Evolutionary conservation across 495 filamentous ascomycete genomes (phyloP).

Genomic region (Cenococcum geophilum): DNA sequence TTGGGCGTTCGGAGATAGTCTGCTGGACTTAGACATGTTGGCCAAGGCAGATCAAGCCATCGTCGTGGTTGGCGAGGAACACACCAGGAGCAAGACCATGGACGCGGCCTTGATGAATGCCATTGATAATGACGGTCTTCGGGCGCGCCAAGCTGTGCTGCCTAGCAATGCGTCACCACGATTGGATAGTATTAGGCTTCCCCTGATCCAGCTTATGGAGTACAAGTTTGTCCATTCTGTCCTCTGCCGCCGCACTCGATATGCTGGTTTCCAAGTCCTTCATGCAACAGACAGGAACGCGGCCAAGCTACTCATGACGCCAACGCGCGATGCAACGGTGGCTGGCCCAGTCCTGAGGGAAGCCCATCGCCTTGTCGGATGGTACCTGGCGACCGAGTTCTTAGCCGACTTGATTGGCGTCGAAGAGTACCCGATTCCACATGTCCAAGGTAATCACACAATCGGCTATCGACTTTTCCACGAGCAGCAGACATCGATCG

Average conservation of each 20-base stretch:
- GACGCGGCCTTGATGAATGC: conserved; percentile 43
- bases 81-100: conserved; percentile 52
- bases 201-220: conserved; percentile 40
- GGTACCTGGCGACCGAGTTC: conserved; percentile 50
- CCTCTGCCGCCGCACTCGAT: conserved; percentile 22
- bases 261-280: conserved; percentile 31
- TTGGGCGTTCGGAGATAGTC: conserved; percentile 60
- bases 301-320: conserved; percentile 53
- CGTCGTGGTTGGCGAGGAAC: conserved; percentile 52
- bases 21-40: conserved; percentile 56
- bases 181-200: conserved; percentile 45
- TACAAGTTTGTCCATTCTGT: conserved; percentile 40
- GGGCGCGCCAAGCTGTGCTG: conserved; percentile 46
- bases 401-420: conserved; percentile 48
- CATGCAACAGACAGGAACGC: conserved; percentile 45
- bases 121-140: conserved; percentile 43
- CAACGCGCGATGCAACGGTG: conserved; percentile 49
- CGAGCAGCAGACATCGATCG: conserved; percentile 51
- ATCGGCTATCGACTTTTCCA: conserved; percentile 48
- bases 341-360: conserved; percentile 46
- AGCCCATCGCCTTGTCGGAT: conserved; percentile 48
- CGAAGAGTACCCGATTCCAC: conserved; percentile 47
- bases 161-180: conserved; percentile 41
- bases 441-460: conserved; percentile 49
- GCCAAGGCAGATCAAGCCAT: conserved; percentile 49